Base-by-base conservation (phyloP, 192 early-diverging fungal species). In the Umbelopsis isabellina region DNA sequence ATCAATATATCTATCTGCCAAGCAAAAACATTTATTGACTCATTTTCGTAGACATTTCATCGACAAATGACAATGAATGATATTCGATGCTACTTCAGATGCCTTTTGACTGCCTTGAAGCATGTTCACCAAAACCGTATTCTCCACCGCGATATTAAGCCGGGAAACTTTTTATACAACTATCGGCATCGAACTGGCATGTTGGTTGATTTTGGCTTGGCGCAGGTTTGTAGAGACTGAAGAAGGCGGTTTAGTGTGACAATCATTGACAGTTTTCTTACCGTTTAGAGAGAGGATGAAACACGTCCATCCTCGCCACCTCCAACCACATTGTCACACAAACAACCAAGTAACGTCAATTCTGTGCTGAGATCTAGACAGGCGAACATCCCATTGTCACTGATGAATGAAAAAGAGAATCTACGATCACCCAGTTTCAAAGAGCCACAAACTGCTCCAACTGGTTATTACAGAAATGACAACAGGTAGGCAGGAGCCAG, bases 61-160 rank as follows among this genome's bases (percentile, higher is more conserved):
- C 67, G 79, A 6, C 68, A 71, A 7, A 70, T 95, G 74, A 80
- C 84, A 1, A 70, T 92, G 67, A 71, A 79, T 18, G 91, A 95
- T 46, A 92, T 95, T 67, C 84, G 84, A 25, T 82, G 82, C 72
- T 98, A 98, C 75, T 81, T 98, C 65, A 79, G 84, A 10, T 86
- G 86, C 0, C 76, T 98, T 15, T 82, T 96, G 15, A 81, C 79
- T 10, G 95, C 89, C 0, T 81, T 97, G 7, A 80, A 78, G n/a
- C 82, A 89, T 61, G 77, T 94, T 6, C 95, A 97, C 70, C 49
- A 66, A 8, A 76, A 85, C 35, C 81, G 82, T 11, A 92, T 96
- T 52, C 85, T 98, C 48, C 97, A 98, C 68, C 83, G 96, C 44
- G 97, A 98, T 69, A 86, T 98, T 68, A 98, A 98, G 72, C 97